phyloP scores from a whole-genome alignment of 805 yeast species.

The Kuraishia piskuri region DNA sequence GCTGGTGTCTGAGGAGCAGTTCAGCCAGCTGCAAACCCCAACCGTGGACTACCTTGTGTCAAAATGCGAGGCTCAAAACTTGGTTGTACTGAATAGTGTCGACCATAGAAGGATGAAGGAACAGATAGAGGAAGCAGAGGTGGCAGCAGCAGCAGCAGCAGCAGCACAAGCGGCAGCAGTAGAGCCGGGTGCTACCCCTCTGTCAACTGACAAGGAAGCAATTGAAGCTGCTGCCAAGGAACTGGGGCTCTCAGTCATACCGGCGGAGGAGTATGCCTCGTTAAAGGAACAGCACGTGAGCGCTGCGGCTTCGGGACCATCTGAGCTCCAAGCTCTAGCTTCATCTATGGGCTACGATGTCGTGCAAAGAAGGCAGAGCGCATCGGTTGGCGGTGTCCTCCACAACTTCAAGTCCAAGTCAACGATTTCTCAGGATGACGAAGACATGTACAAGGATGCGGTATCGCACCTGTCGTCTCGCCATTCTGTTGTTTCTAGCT shows the following conservation, averaged over 20 bases:
- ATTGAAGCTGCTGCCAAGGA: conserved; percentile 13
- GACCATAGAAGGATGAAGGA: neutral
- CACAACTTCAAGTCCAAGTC: neutral
- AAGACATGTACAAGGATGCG: conserved; percentile 7
- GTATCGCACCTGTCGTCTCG: conserved; percentile 4
- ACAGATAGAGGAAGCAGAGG: neutral
- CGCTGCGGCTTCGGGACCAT: neutral
- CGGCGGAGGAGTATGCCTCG: conserved; percentile 1
- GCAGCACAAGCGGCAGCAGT: too few species aligned
- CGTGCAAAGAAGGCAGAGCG: neutral
- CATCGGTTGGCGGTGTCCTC: neutral
- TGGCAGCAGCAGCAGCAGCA: too few species aligned
- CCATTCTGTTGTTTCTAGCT: neutral
- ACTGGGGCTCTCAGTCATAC: conserved; percentile 5
- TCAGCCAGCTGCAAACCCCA: conserved; percentile 1
- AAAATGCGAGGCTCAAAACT: neutral
- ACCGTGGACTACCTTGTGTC: conserved; percentile 1
- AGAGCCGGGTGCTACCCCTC: too few species aligned
- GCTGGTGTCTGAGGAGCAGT: neutral
- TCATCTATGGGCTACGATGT: neutral
- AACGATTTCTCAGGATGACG: conserved; percentile 4
- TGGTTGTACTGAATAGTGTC: conserved; percentile 1
- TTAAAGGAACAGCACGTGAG: neutral
- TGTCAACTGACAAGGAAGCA: neutral
- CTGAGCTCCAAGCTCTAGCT: neutral